Evolutionary conservation across 805 yeast genomes (phyloP).

Genomic region (Candida succiphila): DNA sequence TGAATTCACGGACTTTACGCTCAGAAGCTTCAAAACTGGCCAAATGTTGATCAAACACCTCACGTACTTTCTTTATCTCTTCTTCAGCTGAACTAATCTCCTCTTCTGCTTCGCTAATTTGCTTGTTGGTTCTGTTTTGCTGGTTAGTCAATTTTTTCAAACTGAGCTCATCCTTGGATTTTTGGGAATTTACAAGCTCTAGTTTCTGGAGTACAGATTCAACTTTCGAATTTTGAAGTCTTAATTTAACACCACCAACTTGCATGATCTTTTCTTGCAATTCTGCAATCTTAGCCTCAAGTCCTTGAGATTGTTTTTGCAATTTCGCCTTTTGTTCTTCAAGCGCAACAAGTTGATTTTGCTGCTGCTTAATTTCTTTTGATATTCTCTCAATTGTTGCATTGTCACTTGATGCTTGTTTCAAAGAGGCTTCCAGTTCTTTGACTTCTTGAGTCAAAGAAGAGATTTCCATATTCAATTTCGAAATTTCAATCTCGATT

Average conservation of each 20-base stretch:
- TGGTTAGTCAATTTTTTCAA: slow-evolving; percentile 57
- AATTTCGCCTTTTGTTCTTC: slow-evolving; percentile 25
- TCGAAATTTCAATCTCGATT: slow-evolving; percentile 50
- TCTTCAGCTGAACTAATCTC: slow-evolving; percentile 31
- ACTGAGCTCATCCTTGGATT: slow-evolving; percentile 45
- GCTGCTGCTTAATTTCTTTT: slow-evolving; percentile 12
- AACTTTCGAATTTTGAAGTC: slow-evolving; percentile 73
- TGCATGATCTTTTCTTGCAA: slow-evolving; percentile 76
- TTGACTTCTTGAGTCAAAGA: slow-evolving; percentile 44
- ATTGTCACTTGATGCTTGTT: slow-evolving; percentile 20
- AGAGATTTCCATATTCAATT: slow-evolving; percentile 53
- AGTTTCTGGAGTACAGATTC: slow-evolving; percentile 62
- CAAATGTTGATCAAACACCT: slow-evolving; percentile 15
- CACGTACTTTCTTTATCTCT: slow-evolving; percentile 26
- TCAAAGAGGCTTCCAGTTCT: slow-evolving; percentile 33
- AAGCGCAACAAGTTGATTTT: slow-evolving; percentile 24
- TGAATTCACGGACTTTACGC: slow-evolving; percentile 19
- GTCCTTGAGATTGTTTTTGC: slow-evolving; percentile 42
- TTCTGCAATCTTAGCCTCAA: slow-evolving; percentile 44
- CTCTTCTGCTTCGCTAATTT: slow-evolving; percentile 31
- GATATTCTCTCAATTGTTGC: slow-evolving; percentile 3
- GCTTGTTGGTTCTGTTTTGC: slow-evolving; percentile 41
- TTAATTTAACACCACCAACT: slow-evolving; percentile 81
- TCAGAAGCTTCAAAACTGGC: slow-evolving; percentile 23
- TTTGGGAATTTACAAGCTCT: slow-evolving; percentile 46